These are phyloP conservation scores for Plasmodium knowlesi DNA, from an alignment of 169 alveolate genomes.

Conservation along the genomic window DNA sequence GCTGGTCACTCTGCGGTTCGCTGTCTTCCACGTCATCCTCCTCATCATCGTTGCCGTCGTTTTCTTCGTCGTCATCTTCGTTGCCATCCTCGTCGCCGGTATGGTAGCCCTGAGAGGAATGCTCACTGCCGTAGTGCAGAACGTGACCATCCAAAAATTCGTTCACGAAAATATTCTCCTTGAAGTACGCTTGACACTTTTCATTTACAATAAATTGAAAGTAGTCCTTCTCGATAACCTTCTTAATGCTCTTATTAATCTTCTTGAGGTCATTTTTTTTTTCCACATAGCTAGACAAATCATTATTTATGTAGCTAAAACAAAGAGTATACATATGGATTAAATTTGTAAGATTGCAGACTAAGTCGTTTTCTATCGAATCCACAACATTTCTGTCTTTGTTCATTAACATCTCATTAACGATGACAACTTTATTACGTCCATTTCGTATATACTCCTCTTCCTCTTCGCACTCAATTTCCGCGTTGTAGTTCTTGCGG, in stretches of 20 bases:
- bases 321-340: constrained; percentile 71
- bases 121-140: neutral
- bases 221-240: constrained; percentile 32
- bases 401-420: constrained; percentile 45
- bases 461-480: constrained; percentile 43
- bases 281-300: constrained; percentile 46
- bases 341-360: constrained; percentile 11
- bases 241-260: constrained; percentile 27
- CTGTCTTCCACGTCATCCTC: neutral
- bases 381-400: constrained; percentile 41
- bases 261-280: constrained; percentile 34
- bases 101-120: neutral
- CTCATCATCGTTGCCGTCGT: neutral
- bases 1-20: neutral
- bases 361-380: constrained; percentile 48
- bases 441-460: constrained; percentile 30
- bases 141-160: constrained; percentile 25
- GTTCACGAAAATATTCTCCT: constrained; percentile 8
- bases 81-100: neutral
- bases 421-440: constrained; percentile 22
- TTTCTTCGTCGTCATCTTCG: neutral
- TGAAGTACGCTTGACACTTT: constrained; percentile 24
- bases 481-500: constrained; percentile 49
- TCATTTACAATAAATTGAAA: constrained; percentile 57
- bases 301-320: constrained; percentile 50